Base-by-base conservation (phyloP, 352 stramenopile genomes). In the Phytophthora agathidicida region DNA sequence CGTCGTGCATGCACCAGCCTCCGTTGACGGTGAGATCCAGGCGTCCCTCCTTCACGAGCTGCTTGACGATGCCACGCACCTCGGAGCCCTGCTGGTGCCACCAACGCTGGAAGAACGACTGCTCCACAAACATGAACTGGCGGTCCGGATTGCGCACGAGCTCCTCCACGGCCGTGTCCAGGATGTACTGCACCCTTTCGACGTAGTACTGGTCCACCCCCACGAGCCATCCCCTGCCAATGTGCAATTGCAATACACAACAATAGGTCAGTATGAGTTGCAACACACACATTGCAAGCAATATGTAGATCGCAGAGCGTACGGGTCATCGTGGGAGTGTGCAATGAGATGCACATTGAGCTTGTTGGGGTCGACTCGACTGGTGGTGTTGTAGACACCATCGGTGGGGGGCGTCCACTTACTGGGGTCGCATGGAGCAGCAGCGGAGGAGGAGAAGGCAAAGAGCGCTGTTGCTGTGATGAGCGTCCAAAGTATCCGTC, bases 1-100 rank as follows among this genome's bases (percentile, higher is more conserved):
- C 97, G 71, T 99, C 97, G 60, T 99, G 96, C 97, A 99, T 99
- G 71, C 86, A 97, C 97, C 97, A 99, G 36, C 96, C 97, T 30
- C 96, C 97, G 57, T 99, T 98, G 53, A 97, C 89, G 53, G 68
- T 89, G 4, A 99, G 96, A 46, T 96, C 87, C 5, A 99, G 78
- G 13, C 96, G 93, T 1, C 93, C 83, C 30, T 97, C 86, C 17
- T 83, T 73, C 9, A 99, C 93, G 6, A 99, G 78, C 36, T 88
- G 66, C 50, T 90, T 88, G 7, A 98, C 81, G 4, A 81, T 42
- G 20, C 56, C 50, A 50, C 97, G 93, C 22, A 82, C 81, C 13
- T 77, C 48, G 6, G 86, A 65, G 38, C 79, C 73, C 55, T 98
- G 93, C 43, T 98, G 61, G n/a, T 89, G 68, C 91, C 95, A 99